These are phyloP conservation scores for Vachellia pachyceras DNA, from an alignment of 306 rosid species.

Conservation along the genomic window DNA sequence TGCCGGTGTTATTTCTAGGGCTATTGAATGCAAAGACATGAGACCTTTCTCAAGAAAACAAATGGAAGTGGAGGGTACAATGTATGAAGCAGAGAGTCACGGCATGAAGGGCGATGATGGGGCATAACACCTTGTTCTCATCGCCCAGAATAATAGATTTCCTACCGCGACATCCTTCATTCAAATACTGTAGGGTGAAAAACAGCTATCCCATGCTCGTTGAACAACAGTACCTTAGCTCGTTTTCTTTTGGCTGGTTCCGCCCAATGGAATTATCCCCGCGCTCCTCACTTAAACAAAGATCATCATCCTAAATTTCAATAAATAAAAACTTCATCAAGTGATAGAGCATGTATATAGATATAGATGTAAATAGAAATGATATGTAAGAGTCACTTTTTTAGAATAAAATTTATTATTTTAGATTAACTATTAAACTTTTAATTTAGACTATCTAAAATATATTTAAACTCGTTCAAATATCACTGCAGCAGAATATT, in stretches of 20 bases:
- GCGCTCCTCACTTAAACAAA: background rate
- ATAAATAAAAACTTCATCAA: no score
- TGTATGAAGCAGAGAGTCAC: constrained; percentile 21
- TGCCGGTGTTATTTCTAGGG: constrained; percentile 21
- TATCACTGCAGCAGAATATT: background rate
- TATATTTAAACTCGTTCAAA: background rate
- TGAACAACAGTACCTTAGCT: background rate
- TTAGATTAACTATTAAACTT: background rate
- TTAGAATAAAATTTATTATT: background rate
- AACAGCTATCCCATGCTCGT: no score
- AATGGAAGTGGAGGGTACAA: constrained; percentile 28
- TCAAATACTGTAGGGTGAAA: no score
- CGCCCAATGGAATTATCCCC: background rate
- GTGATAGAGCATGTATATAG: no score
- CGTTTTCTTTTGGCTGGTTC: no score
- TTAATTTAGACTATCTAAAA: background rate
- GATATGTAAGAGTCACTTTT: background rate
- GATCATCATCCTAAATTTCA: no score
- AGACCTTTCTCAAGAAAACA: background rate
- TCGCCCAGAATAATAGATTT: constrained; percentile 38
- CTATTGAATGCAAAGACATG: constrained; percentile 27
- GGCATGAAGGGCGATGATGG: constrained; percentile 32
- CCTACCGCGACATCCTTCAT: background rate
- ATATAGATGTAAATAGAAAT: background rate
- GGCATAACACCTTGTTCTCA: constrained; percentile 42